Evolutionary conservation across 2,329 filamentous ascomycete species (phyloP).

Genomic region (Calonectria fujianensis): DNA sequence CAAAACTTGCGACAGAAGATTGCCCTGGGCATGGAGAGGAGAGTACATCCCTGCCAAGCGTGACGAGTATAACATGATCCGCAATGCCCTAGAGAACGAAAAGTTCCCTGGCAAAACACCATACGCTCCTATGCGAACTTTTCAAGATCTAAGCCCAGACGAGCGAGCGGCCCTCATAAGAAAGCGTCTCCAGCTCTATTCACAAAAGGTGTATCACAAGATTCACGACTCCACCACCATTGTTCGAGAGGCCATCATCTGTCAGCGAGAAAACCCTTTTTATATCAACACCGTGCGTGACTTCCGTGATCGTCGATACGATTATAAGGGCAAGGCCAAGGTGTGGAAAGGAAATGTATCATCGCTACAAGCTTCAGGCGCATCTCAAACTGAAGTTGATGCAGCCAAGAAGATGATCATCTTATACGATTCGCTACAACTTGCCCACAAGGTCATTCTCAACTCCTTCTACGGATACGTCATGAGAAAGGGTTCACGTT

Average conservation of each 20-base stretch:
- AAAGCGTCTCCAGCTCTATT: slow-evolving; percentile 93
- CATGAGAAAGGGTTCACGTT: slow-evolving; percentile 98
- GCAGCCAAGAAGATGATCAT: slow-evolving; percentile 99
- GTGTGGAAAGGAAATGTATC: slow-evolving; percentile 99
- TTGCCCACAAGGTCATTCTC: slow-evolving; percentile 98
- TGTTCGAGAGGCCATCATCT: slow-evolving; percentile 96
- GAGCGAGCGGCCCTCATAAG: slow-evolving; percentile 88
- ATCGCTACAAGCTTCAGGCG: slow-evolving; percentile 87
- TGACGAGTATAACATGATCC: slow-evolving; percentile 99
- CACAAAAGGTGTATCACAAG: slow-evolving; percentile 99
- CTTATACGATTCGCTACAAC: slow-evolving; percentile 94
- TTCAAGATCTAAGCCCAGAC: slow-evolving; percentile 86
- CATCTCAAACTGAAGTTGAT: slow-evolving; percentile 85
- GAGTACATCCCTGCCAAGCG: slow-evolving; percentile 97
- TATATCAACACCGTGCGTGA: slow-evolving; percentile 97
- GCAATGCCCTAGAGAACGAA: slow-evolving; percentile 92
- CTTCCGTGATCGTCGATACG: slow-evolving; percentile 97
- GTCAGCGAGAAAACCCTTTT: slow-evolving; percentile 97
- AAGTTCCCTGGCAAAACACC: slow-evolving; percentile 88
- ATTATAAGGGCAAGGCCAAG: slow-evolving; percentile 99
- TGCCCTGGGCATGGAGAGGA: slow-evolving; percentile 99
- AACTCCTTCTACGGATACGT: slow-evolving; percentile 99
- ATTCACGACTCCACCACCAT: slow-evolving; percentile 97
- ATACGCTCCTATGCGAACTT: slow-evolving; percentile 81
- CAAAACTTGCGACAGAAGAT: slow-evolving; percentile 94